phyloP scores from a whole-genome alignment of 1,139 yeast genomes.

The Protomyces inouyei region DNA sequence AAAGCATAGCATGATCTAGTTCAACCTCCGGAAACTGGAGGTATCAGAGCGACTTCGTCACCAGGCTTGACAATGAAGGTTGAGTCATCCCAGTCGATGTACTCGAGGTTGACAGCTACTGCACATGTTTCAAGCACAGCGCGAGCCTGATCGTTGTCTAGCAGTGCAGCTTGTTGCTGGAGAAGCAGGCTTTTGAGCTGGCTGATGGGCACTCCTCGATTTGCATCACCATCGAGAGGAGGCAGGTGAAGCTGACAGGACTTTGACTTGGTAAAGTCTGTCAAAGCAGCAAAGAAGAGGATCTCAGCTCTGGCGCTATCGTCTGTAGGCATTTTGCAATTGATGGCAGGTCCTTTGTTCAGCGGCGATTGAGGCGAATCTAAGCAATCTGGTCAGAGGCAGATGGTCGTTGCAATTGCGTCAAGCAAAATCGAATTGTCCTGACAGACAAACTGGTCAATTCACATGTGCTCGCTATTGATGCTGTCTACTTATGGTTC shows the following conservation, averaged over 20 bases:
- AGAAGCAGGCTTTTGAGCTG: neutral
- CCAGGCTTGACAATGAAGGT: constrained; percentile 4
- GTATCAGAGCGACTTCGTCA: constrained; percentile 21
- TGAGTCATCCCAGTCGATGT: constrained; percentile 5
- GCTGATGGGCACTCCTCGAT: neutral
- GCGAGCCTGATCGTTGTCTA: neutral
- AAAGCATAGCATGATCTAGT: neutral
- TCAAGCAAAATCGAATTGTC: too few relatives aligned
- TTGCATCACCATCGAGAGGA: neutral
- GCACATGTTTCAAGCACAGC: constrained; percentile 10
- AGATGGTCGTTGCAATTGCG: too few relatives aligned
- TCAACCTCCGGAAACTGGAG: constrained; percentile 24
- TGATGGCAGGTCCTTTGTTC: too few relatives aligned
- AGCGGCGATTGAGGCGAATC: too few relatives aligned
- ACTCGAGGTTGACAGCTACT: constrained; percentile 16
- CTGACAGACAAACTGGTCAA: too few relatives aligned
- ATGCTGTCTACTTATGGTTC: too few relatives aligned
- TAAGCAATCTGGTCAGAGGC: too few relatives aligned
- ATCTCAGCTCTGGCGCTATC: neutral
- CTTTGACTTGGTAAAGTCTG: constrained; percentile 1
- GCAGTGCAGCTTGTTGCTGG: neutral
- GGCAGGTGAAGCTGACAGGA: neutral
- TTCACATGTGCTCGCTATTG: too few relatives aligned
- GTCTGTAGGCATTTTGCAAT: too few relatives aligned
- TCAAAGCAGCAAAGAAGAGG: constrained; percentile 15